A percentile compares a stretch with the other conserved stretches of the same genome.
phyloP scores from a whole-genome alignment of 2,329 filamentous ascomycete species.

The Neoscytalidium dimidiatum region DNA sequence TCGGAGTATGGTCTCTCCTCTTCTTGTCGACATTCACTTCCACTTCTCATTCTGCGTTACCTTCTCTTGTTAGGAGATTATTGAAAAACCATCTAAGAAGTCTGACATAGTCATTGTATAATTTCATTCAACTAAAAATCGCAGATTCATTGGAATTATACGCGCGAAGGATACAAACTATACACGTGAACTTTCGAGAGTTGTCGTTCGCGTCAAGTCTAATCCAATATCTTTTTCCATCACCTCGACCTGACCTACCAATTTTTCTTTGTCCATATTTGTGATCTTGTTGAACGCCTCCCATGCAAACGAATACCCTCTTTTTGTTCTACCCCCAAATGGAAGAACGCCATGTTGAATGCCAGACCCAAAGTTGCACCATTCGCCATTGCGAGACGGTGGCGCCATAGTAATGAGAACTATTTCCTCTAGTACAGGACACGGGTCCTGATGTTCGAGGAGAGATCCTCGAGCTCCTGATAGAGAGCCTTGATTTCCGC shows the following conservation, averaged over 20 bases:
- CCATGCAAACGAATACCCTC: constrained; percentile 7
- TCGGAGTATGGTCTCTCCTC: background rate
- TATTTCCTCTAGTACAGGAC: constrained; percentile 45
- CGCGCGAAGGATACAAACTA: background rate
- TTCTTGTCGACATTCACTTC: background rate
- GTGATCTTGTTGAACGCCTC: constrained; percentile 15
- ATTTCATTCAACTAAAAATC: too few species aligned
- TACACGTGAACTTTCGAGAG: background rate
- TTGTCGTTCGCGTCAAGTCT: background rate
- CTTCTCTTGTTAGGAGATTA: too few species aligned
- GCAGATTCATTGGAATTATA: constrained; percentile 1
- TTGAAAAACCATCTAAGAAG: background rate
- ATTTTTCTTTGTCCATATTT: background rate
- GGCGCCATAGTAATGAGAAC: background rate
- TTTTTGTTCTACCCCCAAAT: constrained; percentile 16
- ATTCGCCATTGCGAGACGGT: background rate
- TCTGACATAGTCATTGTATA: too few species aligned
- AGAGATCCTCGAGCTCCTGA: too few species aligned
- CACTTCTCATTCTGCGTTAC: background rate
- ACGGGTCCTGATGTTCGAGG: constrained; percentile 63
- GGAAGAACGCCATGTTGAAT: constrained; percentile 41
- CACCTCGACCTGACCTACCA: background rate
- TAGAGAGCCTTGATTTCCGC: constrained; percentile 84
- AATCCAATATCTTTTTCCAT: background rate
- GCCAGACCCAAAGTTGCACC: constrained; percentile 23